A percentile compares a stretch with the other conserved stretches of the same genome.
These are phyloP conservation scores for Xylaria sp. DNA, from an alignment of 2,329 filamentous ascomycete species.

Conservation along the genomic window DNA sequence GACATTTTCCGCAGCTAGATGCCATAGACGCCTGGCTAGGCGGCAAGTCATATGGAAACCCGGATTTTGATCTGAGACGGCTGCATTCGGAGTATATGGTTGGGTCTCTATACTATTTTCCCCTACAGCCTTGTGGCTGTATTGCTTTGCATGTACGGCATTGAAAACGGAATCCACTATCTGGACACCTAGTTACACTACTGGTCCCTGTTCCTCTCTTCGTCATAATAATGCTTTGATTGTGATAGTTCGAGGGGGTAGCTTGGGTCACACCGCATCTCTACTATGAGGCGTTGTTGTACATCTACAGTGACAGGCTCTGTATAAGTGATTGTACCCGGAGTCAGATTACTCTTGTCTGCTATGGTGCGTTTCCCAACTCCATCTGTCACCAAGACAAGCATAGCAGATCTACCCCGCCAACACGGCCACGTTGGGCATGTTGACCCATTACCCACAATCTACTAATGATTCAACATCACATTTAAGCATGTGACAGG, in stretches of 20 bases:
- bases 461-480: background rate
- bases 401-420: background rate
- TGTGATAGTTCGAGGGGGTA: background rate
- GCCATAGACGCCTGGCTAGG: conserved; percentile 45
- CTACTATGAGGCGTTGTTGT: background rate
- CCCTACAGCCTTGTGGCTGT: conserved; percentile 48
- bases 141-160: conserved; percentile 63
- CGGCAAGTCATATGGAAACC: conserved; percentile 46
- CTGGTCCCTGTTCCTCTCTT: background rate
- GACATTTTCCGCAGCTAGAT: conserved; percentile 44
- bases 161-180: conserved; percentile 66
- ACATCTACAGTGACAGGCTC: background rate
- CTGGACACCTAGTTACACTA: conserved; percentile 49
- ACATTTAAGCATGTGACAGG: too few species aligned
- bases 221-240: conserved; percentile 7
- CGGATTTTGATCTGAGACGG: conserved; percentile 50
- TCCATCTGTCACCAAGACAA: background rate
- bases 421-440: too few species aligned
- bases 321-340: background rate
- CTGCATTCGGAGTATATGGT: conserved; percentile 61
- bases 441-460: too few species aligned
- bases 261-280: background rate
- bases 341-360: background rate
- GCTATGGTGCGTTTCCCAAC: background rate
- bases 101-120: conserved; percentile 58